A percentile compares a stretch with the other conserved stretches of the same genome.
Conservation (phyloP, 495 filamentous ascomycete genomes). For the Jackrogersella minutella region DNA sequence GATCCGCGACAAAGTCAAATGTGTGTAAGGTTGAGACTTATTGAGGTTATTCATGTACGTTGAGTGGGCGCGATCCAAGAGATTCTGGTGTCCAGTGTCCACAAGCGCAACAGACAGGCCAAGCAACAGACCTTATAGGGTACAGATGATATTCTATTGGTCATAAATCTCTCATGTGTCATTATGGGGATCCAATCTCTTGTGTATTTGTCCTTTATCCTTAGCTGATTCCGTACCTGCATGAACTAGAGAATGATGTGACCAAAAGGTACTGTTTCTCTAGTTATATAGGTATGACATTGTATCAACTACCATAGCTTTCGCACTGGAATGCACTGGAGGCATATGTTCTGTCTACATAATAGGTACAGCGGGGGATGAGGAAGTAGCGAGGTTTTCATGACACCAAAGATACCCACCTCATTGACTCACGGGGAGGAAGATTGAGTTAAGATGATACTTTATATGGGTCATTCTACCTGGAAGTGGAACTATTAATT, state of each 20-base stretch:
- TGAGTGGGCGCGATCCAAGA: too few species aligned
- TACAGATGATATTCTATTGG: background rate
- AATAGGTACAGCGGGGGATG: background rate
- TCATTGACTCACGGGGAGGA: background rate
- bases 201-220: background rate
- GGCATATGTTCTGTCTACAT: background rate
- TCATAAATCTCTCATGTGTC: too few species aligned
- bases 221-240: background rate
- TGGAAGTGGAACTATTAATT: background rate
- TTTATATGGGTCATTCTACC: background rate
- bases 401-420: background rate
- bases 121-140: background rate
- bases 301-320: background rate
- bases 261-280: background rate
- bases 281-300: background rate
- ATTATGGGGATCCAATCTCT: background rate
- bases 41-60: background rate
- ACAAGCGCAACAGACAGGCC: background rate
- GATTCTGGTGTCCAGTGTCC: too few species aligned
- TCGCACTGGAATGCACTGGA: background rate
- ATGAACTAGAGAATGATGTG: background rate
- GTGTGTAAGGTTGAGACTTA: too few species aligned
- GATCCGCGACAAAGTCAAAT: background rate
- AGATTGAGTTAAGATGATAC: background rate
- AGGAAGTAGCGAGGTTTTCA: background rate